Percentiles rank a stretch among this genome's conserved stretches.
Evolutionary conservation across 1,284 basidiomycete genomes (phyloP).

Genomic region (Waitea zeae): DNA sequence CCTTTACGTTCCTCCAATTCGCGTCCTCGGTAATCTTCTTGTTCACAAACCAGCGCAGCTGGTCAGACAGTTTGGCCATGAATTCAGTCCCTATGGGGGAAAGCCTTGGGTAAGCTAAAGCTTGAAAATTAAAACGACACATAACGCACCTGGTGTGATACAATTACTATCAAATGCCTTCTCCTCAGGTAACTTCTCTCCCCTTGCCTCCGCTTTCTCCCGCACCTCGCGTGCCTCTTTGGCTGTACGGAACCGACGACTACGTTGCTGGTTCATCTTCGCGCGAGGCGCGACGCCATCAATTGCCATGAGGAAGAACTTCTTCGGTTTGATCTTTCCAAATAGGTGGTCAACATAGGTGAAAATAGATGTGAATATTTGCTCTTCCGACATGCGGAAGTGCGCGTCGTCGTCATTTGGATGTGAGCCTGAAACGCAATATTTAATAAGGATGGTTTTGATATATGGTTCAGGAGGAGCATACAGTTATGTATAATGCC

Average conservation of each 20-base stretch:
- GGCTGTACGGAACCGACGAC: slow-evolving; percentile 86
- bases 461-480: slow-evolving; percentile 13
- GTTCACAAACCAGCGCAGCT: slow-evolving; percentile 91
- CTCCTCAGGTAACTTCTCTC: slow-evolving; percentile 83
- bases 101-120: slow-evolving; percentile 1
- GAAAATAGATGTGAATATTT: slow-evolving; percentile 96
- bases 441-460: neutral
- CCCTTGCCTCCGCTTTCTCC: slow-evolving; percentile 76
- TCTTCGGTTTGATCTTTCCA: slow-evolving; percentile 93
- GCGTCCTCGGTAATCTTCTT: slow-evolving; percentile 95
- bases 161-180: slow-evolving; percentile 98
- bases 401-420: slow-evolving; percentile 91
- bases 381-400: slow-evolving; percentile 89
- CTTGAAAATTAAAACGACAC: slow-evolving; percentile 3
- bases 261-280: slow-evolving; percentile 99
- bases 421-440: slow-evolving; percentile 55
- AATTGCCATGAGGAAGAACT: slow-evolving; percentile 94
- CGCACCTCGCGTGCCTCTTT: slow-evolving; percentile 81
- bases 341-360: slow-evolving; percentile 96
- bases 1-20: slow-evolving; percentile 83
- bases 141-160: slow-evolving; percentile 83
- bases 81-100: slow-evolving; percentile 79
- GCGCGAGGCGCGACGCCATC: slow-evolving; percentile 97
- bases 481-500: slow-evolving; percentile 96
- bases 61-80: slow-evolving; percentile 82